Evolutionary conservation across 805 yeast species (phyloP).

Genomic region (Hyphopichia homilentoma): DNA sequence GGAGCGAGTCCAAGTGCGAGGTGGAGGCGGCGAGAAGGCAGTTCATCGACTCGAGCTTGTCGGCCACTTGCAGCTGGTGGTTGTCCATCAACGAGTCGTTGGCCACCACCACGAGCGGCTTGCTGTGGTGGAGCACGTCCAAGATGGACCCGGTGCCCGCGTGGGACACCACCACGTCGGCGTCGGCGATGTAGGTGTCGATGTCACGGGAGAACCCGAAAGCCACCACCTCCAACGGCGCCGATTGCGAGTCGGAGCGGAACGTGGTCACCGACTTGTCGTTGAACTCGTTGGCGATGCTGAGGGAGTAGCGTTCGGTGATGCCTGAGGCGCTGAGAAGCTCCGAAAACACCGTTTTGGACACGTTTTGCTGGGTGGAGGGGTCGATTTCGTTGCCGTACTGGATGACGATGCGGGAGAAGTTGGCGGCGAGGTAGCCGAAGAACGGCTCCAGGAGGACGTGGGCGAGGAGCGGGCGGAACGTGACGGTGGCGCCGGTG

Average conservation of each 20-base stretch:
- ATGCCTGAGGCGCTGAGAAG: conserved; percentile 11
- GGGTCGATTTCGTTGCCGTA: conserved; percentile 34
- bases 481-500: conserved; percentile 91
- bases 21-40: not conserved
- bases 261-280: conserved; percentile 1
- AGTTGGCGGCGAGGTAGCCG: conserved; percentile 37
- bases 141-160: conserved; percentile 91
- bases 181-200: conserved; percentile 32
- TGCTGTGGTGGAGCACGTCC: conserved; percentile 59
- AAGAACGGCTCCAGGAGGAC: conserved; percentile 29
- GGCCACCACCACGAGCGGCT: conserved; percentile 64
- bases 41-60: conserved; percentile 5
- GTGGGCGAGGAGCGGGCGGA: conserved; percentile 51
- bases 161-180: conserved; percentile 75
- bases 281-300: conserved; percentile 1
- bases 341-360: conserved; percentile 18
- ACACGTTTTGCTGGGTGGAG: conserved; percentile 14
- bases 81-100: conserved; percentile 78
- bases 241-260: conserved; percentile 1
- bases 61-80: conserved; percentile 78
- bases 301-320: conserved; percentile 8
- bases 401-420: conserved; percentile 22
- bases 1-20: no score
- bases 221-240: conserved; percentile 13
- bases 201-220: conserved; percentile 29